A percentile compares a stretch with the other conserved stretches of the same genome.
phyloP scores from a whole-genome alignment of 805 yeast species.

The Candida yuanshanica region DNA sequence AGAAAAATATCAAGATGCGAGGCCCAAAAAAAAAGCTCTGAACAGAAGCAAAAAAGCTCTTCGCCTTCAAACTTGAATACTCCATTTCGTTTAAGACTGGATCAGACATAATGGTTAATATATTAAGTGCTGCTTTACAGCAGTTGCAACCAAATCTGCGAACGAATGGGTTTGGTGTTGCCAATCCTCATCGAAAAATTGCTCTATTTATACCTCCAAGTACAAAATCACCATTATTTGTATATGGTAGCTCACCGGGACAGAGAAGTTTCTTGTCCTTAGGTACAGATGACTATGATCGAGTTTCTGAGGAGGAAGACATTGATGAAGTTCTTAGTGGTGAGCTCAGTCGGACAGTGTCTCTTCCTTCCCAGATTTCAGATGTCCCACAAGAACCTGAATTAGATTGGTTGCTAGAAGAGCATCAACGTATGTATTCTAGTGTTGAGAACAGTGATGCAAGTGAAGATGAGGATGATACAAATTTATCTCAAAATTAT shows the following conservation, averaged over 20 bases:
- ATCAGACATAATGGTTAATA: conserved; percentile 5
- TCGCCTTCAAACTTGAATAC: too few species aligned
- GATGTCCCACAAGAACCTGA: conserved; percentile 28
- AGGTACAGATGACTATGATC: conserved; percentile 32
- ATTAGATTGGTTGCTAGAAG: conserved; percentile 34
- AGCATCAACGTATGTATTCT: conserved; percentile 34
- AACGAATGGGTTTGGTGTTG: conserved; percentile 38
- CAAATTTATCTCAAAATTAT: conserved; percentile 7
- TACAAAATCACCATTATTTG: conserved; percentile 35
- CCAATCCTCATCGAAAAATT: conserved; percentile 34
- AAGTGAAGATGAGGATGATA: conserved; percentile 14
- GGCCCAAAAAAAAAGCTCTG: too few species aligned
- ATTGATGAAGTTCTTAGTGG: conserved; percentile 28
- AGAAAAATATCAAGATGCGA: too few species aligned
- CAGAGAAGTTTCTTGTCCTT: conserved; percentile 35
- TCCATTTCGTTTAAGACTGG: too few species aligned
- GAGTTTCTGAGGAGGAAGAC: conserved; percentile 23
- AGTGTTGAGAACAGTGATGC: conserved; percentile 19
- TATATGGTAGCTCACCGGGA: conserved; percentile 26
- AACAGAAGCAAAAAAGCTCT: too few species aligned
- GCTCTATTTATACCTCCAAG: conserved; percentile 35
- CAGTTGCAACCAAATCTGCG: conserved; percentile 33
- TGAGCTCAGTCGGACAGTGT: conserved; percentile 34
- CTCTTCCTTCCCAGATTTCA: conserved; percentile 35
- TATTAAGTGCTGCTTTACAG: conserved; percentile 15